Base-by-base conservation (phyloP, 495 filamentous ascomycete genomes). In the Pyrenopolyporus hunteri region DNA sequence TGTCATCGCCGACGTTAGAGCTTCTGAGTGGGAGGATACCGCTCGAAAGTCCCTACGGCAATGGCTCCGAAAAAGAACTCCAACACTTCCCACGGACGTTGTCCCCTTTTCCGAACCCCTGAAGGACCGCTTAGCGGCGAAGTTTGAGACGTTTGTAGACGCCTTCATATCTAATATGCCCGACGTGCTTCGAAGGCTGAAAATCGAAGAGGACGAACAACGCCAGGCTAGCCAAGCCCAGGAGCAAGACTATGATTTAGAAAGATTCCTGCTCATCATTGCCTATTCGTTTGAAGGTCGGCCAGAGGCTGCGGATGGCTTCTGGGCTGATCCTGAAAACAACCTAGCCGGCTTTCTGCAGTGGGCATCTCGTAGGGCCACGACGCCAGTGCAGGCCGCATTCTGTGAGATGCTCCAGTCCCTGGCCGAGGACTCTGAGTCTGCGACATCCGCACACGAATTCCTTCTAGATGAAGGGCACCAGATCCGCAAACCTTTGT, bases 351-450 rank as follows among this genome's bases (percentile, higher is more conserved):
- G 94, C 4, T 99, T 99, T 68, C 78, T 99, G 58, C 88, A 92
- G 52, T 99, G 95, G 95, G 91, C 93, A 20, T 96, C 95, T 1
- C 87, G 87, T 59, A 82, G 93, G 61, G 91, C 93, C 61, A 94
- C 94, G 6, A 96, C 95, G 4, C 94, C 94, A 13, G 85, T 95
- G 25, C 92, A 92, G 48, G 92, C 91, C 66, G 92, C 93, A 11
- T 98, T 97, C 65, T 97, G 93, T 72, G 96, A 97, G 72, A 89
- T 98, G 86, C 80, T 99, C 7, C 87, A 90, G 65, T 85, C 92
- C 1, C 83, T 99, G 44, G 90, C 95, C 0, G 82, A 86, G 29
- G 90, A 90, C 28, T 85, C 90, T 48, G 83, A 89, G 45, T 90
- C 88, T 63, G 93, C 92, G 8, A 84, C 85, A 31, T 78, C 88